Conservation (phyloP, 805 yeast species). For the Candida pseudofarinosa region DNA sequence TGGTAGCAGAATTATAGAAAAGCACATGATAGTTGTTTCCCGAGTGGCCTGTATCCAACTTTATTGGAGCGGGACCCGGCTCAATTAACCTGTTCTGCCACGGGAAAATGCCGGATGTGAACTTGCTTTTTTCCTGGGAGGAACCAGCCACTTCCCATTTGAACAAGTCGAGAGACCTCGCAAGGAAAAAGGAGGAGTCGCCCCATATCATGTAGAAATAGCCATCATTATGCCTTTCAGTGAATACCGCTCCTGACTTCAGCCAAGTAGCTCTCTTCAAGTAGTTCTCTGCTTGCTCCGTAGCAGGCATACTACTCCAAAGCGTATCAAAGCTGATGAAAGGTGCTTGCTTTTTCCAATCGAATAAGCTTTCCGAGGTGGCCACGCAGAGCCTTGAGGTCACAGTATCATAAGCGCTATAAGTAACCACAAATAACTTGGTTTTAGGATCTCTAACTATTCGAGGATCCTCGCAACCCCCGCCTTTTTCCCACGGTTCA, state of each 20-base stretch:
- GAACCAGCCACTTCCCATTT: slow-evolving; percentile 25
- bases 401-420: slow-evolving; percentile 35
- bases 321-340: slow-evolving; percentile 18
- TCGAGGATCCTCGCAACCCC: slow-evolving; percentile 43
- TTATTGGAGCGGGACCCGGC: slow-evolving; percentile 41
- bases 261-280: slow-evolving; percentile 33
- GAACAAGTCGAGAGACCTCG: slow-evolving; percentile 30
- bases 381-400: slow-evolving; percentile 40
- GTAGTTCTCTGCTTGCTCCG: slow-evolving; percentile 18
- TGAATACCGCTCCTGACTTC: slow-evolving; percentile 40
- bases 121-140: slow-evolving; percentile 16
- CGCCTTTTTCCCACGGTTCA: slow-evolving; percentile 36
- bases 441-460: slow-evolving; percentile 34
- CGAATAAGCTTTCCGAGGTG: slow-evolving; percentile 29
- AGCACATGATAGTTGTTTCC: slow-evolving; percentile 31
- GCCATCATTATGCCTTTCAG: slow-evolving; percentile 28
- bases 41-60: slow-evolving; percentile 16
- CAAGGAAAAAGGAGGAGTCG: slow-evolving; percentile 35
- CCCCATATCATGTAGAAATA: slow-evolving; percentile 43
- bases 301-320: slow-evolving; percentile 32
- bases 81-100: slow-evolving; percentile 37
- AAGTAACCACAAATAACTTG: slow-evolving; percentile 35
- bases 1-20: slow-evolving; percentile 36
- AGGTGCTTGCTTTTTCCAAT: slow-evolving; percentile 37
- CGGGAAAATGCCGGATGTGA: slow-evolving; percentile 23